A percentile compares a stretch with the other conserved stretches of the same genome.
Evolutionary conservation across 2,329 filamentous ascomycete species (phyloP).

Genomic region (Pyrenophora graminea): DNA sequence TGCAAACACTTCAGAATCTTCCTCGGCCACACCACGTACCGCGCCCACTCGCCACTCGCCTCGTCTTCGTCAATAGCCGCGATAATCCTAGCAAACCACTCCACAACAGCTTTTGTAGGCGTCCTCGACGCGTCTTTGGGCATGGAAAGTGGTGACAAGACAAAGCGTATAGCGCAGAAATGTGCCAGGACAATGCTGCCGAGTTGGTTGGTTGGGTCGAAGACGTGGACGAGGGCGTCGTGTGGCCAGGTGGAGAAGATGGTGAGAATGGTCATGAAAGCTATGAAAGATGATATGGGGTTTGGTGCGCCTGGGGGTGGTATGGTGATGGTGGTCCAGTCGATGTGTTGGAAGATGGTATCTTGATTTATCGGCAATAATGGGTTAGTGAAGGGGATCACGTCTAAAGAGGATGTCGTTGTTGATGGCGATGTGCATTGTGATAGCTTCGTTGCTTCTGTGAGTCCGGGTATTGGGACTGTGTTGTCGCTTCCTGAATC

Average conservation of each 20-base stretch:
- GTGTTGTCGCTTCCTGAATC: not conserved
- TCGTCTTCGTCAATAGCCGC: constrained; percentile 33
- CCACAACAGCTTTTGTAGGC: constrained; percentile 27
- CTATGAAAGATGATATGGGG: constrained; percentile 16
- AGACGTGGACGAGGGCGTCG: constrained; percentile 18
- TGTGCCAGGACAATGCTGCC: constrained; percentile 24
- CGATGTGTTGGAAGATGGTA: constrained; percentile 6
- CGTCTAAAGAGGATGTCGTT: not conserved
- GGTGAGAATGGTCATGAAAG: constrained; percentile 19
- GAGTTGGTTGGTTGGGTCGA: constrained; percentile 19
- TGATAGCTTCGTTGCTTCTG: not conserved
- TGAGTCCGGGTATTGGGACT: not conserved
- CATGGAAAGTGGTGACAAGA: constrained; percentile 19
- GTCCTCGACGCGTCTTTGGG: constrained; percentile 14
- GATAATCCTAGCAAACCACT: constrained; percentile 48
- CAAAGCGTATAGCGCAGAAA: constrained; percentile 20
- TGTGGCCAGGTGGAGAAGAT: constrained; percentile 29
- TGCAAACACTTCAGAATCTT: constrained; percentile 20
- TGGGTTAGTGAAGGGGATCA: constrained; percentile 10
- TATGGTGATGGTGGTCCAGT: constrained; percentile 12
- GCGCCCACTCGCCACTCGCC: constrained; percentile 32
- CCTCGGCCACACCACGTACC: constrained; percentile 43
- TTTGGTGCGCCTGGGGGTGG: constrained; percentile 6
- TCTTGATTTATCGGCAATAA: constrained; percentile 6
- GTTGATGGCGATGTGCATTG: not conserved